phyloP scores from a whole-genome alignment of 2,329 filamentous ascomycete genomes.

The Plenodomus biglobosus region DNA sequence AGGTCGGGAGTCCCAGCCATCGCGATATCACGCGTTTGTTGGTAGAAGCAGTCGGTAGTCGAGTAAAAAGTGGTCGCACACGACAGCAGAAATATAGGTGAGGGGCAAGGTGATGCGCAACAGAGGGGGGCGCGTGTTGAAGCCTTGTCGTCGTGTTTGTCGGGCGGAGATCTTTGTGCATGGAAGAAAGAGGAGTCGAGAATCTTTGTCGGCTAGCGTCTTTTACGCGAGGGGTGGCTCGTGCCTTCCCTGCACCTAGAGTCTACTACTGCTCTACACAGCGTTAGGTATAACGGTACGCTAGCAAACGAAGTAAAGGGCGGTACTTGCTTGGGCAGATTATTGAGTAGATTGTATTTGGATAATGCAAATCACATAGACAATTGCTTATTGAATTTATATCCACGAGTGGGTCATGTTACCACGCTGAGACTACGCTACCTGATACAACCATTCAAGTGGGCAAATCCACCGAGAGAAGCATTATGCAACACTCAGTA shows the following conservation, averaged over 20 bases:
- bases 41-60: slow-evolving; percentile 5
- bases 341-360: not conserved
- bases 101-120: not conserved
- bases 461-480: slow-evolving; percentile 1
- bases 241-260: not conserved
- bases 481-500: too few species aligned
- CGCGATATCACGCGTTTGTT: slow-evolving; percentile 13
- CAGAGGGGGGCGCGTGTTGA: slow-evolving; percentile 1
- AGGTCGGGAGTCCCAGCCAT: slow-evolving; percentile 44
- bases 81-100: not conserved
- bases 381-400: too few species aligned
- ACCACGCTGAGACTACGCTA: too few species aligned
- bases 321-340: not conserved
- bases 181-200: slow-evolving; percentile 16
- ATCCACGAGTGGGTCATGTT: too few species aligned
- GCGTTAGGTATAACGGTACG: not conserved
- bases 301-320: not conserved
- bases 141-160: slow-evolving; percentile 12
- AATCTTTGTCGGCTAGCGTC: slow-evolving; percentile 2
- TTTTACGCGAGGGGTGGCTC: not conserved
- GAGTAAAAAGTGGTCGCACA: slow-evolving; percentile 1
- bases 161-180: slow-evolving; percentile 15
- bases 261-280: too few species aligned
- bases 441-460: not conserved
- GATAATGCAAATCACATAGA: too few species aligned